Base-by-base conservation (phyloP, 306 rosid genomes). In the Notholithocarpus densiflorus region DNA sequence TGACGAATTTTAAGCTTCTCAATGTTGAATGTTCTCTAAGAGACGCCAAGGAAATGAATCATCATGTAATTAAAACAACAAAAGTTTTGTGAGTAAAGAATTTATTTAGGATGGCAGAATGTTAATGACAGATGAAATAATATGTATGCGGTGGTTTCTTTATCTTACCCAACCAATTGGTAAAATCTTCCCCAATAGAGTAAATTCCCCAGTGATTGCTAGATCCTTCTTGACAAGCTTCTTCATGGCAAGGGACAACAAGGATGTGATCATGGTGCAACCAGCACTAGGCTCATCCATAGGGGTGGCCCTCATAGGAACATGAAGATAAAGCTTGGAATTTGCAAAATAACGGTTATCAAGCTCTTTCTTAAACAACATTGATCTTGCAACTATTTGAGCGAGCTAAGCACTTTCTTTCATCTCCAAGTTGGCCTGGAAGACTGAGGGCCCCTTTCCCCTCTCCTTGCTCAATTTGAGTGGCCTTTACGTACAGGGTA, bases 371-470 rank as follows among this genome's bases (percentile, higher is more conserved):
- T 84, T 85, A 18, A 48, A 82, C 84, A 96, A 80, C 80, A 91
- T 85, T 14, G 82, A 81, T 82, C 99, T 85, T 56, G 97, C 87
- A 84, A 93, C 89, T n/a, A 97, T 93, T 81, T 91, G 97, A 72
- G 99, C 99, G 40, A 96, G 90, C 82, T 96, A 98, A 57, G 99
- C 89, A 90, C 99, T 96, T 88, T 90, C 99, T 88, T 96, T 96
- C 99, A 96, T 96, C 99, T 78, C 99, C 99, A 61, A 96, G 93
- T 85, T 96, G 99, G 75, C 99, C 99, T n/a, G 99, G 93, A 77
- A 83, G 24, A 65, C 78, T 83, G 15, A 96, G 90, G 4, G 89
- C 69, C 56, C 94, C 98, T 86, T 96, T 93, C 24, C 96, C 98
- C 34, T 96, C 98, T 81, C 88, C 94, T 88, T 93, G 88, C 82